These are phyloP conservation scores for Uronychia setigera DNA, from an alignment of 73 alveolate genomes.

Conservation along the genomic window DNA sequence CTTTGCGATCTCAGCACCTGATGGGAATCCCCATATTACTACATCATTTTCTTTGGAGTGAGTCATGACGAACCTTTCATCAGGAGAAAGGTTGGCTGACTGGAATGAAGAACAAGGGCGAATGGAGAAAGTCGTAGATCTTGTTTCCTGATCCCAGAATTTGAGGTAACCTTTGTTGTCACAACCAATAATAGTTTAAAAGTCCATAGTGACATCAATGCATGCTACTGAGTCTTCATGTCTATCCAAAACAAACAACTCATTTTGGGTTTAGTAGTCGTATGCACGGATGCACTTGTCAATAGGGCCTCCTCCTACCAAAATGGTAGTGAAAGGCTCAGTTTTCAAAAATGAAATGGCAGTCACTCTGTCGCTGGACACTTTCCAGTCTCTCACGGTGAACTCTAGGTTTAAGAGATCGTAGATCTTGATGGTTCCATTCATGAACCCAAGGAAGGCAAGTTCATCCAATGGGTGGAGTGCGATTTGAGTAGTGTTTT, in stretches of 20 bases:
- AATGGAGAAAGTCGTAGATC: background rate
- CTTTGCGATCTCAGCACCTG: background rate
- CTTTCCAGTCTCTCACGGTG: background rate
- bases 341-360: background rate
- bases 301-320: background rate
- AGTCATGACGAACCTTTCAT: background rate
- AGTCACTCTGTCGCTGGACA: background rate
- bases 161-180: background rate
- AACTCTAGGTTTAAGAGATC: background rate
- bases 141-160: background rate
- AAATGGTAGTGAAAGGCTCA: background rate
- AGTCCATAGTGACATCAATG: background rate
- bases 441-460: background rate
- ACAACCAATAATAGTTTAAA: background rate
- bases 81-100: background rate
- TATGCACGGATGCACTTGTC: background rate
- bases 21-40: background rate
- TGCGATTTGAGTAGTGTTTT: background rate
- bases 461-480: background rate
- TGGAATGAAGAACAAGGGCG: background rate
- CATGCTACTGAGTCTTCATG: background rate
- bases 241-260: background rate
- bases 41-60: background rate
- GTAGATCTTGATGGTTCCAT: constrained; percentile 1
- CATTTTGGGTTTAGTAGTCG: background rate